Base-by-base conservation (phyloP, 2,329 filamentous ascomycete genomes). In the Penicillium digitatum region DNA sequence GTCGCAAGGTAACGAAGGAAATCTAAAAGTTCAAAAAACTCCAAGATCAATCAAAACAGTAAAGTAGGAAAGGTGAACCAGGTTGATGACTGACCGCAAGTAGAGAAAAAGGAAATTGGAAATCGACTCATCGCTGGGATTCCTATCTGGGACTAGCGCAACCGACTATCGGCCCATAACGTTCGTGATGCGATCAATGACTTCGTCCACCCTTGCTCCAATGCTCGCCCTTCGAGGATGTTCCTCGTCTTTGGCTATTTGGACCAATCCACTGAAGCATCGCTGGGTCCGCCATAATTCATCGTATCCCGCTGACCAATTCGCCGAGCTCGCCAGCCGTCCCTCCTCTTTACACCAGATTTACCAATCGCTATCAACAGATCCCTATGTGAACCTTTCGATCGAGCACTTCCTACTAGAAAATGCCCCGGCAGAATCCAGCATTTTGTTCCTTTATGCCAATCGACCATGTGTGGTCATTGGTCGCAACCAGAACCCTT, bases 401-500 rank as follows among this genome's bases (percentile, higher is more conserved):
- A 87, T 96, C 66, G 94, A 99, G 77, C 90, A 97, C 71, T 87
- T 89, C 72, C 85, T 99, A 29, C 83, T 97, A 8, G 85, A 89
- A 65, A 84, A 85, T 52, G 87, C 87, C 0, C 82, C 86, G 1
- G 78, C 84, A 7, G 82, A 88, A 57, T 90, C 90, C 12, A 87
- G 83, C 14, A 75, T 97, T 48, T 82, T 97, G 2, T 88, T 97
- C 54, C 82, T 96, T 48, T 99, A 97, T 76, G 83, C 85, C 66
- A 97, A 99, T 75, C 76, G 84, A 35, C 91, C 93, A 0, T 91
- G 89, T 70, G 82, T 99, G 56, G 87, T 99, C 69, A 87, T 99
- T 63, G 94, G 94, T 40, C 86, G 94, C 57, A 99, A 99, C 72
- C 94, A 99, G 77, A 99, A 99, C 72, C 94, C 94, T 51, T 99